Percentiles rank a stretch among this genome's conserved stretches.
Evolutionary conservation across 2,329 filamentous ascomycete species (phyloP).

Genomic region (Verticillium alfalfae): DNA sequence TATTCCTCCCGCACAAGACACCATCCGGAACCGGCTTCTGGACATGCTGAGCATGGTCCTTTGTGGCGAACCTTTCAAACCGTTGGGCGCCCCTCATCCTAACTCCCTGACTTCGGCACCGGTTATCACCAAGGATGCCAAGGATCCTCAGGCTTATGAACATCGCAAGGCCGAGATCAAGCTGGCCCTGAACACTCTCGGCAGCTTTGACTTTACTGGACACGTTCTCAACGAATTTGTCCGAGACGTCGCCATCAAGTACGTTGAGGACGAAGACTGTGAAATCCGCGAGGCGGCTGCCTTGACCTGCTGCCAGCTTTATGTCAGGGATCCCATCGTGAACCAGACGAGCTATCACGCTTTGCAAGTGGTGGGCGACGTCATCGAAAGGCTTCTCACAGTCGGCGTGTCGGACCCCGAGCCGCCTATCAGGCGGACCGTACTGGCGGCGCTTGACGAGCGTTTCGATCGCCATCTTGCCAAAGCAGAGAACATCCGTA

Average conservation of each 20-base stretch:
- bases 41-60: slow-evolving; percentile 94
- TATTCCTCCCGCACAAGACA: slow-evolving; percentile 87
- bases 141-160: slow-evolving; percentile 77
- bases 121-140: slow-evolving; percentile 79
- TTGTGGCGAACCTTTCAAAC: slow-evolving; percentile 86
- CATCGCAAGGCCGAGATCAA: slow-evolving; percentile 82
- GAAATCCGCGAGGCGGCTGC: slow-evolving; percentile 92
- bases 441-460: slow-evolving; percentile 82
- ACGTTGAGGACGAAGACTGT: slow-evolving; percentile 91
- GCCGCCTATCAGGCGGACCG: slow-evolving; percentile 80
- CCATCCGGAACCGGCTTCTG: slow-evolving; percentile 87
- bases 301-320: slow-evolving; percentile 95
- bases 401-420: slow-evolving; percentile 92
- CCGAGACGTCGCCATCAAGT: slow-evolving; percentile 94
- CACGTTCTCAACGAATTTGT: slow-evolving; percentile 98
- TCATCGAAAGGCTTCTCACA: slow-evolving; percentile 93
- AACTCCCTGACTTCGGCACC: slow-evolving; percentile 78
- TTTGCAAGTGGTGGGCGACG: slow-evolving; percentile 93
- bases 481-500: slow-evolving; percentile 95
- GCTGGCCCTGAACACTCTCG: slow-evolving; percentile 86
- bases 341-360: slow-evolving; percentile 97
- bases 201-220: slow-evolving; percentile 93
- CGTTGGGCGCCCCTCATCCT: slow-evolving; percentile 78
- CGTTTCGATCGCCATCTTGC: slow-evolving; percentile 96
- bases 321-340: slow-evolving; percentile 93